Evolutionary conservation across 495 filamentous ascomycete species (phyloP).

Genomic region (Daldinia bambusicola): DNA sequence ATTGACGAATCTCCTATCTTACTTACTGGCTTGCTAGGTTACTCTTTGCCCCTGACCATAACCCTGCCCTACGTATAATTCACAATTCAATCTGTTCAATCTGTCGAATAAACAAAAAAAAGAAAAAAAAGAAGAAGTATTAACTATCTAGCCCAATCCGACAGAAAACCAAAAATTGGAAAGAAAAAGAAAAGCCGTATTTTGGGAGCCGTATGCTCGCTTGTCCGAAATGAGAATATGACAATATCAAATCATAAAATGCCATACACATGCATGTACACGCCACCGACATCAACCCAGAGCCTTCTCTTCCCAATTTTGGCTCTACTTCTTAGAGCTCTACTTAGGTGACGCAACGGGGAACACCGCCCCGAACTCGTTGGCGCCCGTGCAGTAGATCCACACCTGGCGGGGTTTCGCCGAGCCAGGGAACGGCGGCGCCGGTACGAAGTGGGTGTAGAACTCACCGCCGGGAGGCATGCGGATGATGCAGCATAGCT

Average conservation of each 20-base stretch:
- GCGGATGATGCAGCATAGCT: conserved; percentile 11
- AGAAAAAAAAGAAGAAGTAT: background rate
- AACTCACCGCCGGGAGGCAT: background rate
- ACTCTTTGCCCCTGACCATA: too few species aligned
- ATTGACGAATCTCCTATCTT: background rate
- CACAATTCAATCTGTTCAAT: background rate
- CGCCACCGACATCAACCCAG: background rate
- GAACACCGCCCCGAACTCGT: conserved; percentile 4
- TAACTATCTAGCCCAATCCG: conserved; percentile 14
- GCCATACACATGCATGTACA: background rate
- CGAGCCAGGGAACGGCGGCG: background rate
- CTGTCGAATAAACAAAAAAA: background rate
- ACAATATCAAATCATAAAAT: background rate
- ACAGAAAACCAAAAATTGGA: background rate
- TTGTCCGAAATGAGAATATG: background rate
- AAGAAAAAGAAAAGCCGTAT: background rate
- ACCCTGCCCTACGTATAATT: too few species aligned
- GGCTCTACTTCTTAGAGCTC: background rate
- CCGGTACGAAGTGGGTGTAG: background rate
- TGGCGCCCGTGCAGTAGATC: conserved; percentile 2
- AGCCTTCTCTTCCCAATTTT: background rate
- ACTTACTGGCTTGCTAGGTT: background rate
- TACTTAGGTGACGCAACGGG: background rate
- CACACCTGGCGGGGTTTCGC: background rate
- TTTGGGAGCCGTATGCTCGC: conserved; percentile 13